Percentiles rank a stretch among this genome's conserved stretches.
Conservation (phyloP, 164 flowering plant species). For the Vitis labrusca region DNA sequence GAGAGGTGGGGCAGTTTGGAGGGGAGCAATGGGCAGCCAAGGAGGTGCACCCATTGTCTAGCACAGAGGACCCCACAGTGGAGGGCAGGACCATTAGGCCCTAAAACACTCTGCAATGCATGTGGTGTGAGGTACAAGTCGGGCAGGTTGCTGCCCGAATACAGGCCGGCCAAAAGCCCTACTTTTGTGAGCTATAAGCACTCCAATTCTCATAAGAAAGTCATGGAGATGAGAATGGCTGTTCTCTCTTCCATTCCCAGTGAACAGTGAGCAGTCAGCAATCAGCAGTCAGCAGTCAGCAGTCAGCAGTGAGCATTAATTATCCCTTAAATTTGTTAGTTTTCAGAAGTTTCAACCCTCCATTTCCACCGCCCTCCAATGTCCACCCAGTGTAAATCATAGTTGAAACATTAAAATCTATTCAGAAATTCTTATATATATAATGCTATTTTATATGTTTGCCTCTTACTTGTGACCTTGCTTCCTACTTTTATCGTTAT, state of each 20-base stretch:
- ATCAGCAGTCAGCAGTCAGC: too few species aligned
- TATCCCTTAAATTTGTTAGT: too few species aligned
- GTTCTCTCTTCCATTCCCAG: background rate
- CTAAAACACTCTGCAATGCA: slow-evolving; percentile 75
- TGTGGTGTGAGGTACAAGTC: slow-evolving; percentile 80
- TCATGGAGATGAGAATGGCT: slow-evolving; percentile 60
- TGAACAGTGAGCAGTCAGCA: background rate
- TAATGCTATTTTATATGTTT: too few species aligned
- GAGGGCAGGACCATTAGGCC: slow-evolving; percentile 78
- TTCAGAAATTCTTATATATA: too few species aligned
- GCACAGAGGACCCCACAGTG: slow-evolving; percentile 73
- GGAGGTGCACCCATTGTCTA: slow-evolving; percentile 71
- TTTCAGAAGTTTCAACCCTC: too few species aligned
- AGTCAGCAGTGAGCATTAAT: too few species aligned
- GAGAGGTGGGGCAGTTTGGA: slow-evolving; percentile 15
- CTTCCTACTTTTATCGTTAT: too few species aligned
- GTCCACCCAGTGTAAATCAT: too few species aligned
- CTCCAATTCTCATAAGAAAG: slow-evolving; percentile 74
- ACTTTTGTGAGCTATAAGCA: slow-evolving; percentile 68
- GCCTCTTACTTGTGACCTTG: too few species aligned
- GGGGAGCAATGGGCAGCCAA: slow-evolving; percentile 25
- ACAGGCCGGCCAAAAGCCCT: slow-evolving; percentile 76
- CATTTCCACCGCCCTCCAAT: too few species aligned
- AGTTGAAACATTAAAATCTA: too few species aligned
- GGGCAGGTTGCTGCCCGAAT: slow-evolving; percentile 73